Evolutionary conservation across 352 stramenopile species (phyloP), one percentile per base, ranked within the genome.

Genomic region (Globisporangium apiculatum): DNA sequence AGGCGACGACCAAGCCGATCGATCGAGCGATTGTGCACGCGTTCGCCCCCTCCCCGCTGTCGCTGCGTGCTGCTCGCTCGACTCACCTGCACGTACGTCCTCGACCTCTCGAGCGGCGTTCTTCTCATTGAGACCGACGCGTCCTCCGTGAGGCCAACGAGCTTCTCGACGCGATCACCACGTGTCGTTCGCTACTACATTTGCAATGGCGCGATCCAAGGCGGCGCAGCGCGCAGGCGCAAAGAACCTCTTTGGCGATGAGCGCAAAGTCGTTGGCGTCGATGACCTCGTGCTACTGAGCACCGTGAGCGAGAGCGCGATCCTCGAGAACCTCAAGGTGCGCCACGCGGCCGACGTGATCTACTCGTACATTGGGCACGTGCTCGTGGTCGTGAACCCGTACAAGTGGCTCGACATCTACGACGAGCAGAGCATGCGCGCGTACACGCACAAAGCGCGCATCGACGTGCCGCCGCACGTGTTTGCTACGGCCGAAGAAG

Each of bases 391-490:
- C 60, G 79, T 94, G 56, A 94, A 94, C 59, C 86, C 86, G 43
- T 96, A 96, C 78, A 96, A 96, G 61, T 94, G 86, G 84, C 78
- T 96, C 40, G 79, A 94, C 59, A 93, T 96, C 59, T 96, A 96
- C 62, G 83, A 80, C 47, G 83, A 93, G 55, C 63, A 76, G 48
- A 86, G 64, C 37, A 94, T 96, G 83, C 75, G 65, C 50, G 69
- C 76, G 48, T 96, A 92, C 67, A 89, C 69, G 59, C 83, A 92
- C 69, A 93, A 95, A 59, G 66, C 79, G 51, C 80, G 86, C n/a
- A 94, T 95, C 49, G 86, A 95, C 60, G 83, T 95, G 46, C 69
- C 83, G 6, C 86, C 86, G 15, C 86, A 95, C 53, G 86, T 95
- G 57, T 95, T 93, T 48, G 84, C 86, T 15, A 93, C 83, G 12